phyloP scores from a whole-genome alignment of 2,329 filamentous ascomycete genomes.

The Biscogniauxia marginata region DNA sequence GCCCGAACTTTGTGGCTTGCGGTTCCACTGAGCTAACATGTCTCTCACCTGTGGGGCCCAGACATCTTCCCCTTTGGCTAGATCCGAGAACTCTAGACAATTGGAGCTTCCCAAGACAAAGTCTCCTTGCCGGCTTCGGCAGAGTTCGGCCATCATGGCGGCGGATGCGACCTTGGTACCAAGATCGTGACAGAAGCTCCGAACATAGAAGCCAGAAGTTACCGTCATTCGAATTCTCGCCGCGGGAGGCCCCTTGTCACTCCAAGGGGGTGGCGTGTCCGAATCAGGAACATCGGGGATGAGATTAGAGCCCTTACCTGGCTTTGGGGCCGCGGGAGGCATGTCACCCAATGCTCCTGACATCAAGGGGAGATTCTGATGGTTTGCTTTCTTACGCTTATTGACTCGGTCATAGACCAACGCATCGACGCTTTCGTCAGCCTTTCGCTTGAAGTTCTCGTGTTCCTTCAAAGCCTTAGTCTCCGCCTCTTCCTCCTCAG shows the following conservation, averaged over 20 bases:
- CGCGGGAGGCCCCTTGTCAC: slow-evolving; percentile 67
- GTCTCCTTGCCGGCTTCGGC: slow-evolving; percentile 76
- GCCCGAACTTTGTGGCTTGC: slow-evolving; percentile 8
- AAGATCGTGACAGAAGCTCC: slow-evolving; percentile 89
- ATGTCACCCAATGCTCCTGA: slow-evolving; percentile 55
- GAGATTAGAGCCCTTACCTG: slow-evolving; percentile 51
- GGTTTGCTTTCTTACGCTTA: slow-evolving; percentile 37
- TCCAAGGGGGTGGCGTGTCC: slow-evolving; percentile 55
- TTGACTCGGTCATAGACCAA: slow-evolving; percentile 52
- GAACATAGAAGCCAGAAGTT: slow-evolving; percentile 94
- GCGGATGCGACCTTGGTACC: slow-evolving; percentile 78
- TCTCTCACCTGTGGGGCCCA: slow-evolving; percentile 75
- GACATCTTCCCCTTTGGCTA: slow-evolving; percentile 72
- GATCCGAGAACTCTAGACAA: slow-evolving; percentile 75
- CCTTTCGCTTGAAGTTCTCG: slow-evolving; percentile 57
- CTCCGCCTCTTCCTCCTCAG: slow-evolving; percentile 56
- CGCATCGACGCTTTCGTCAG: slow-evolving; percentile 56
- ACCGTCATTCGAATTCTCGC: slow-evolving; percentile 86
- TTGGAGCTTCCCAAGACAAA: slow-evolving; percentile 70
- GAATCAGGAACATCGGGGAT: slow-evolving; percentile 48
- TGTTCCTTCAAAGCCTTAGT: slow-evolving; percentile 54
- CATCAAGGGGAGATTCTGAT: slow-evolving; percentile 48
- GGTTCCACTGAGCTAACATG: slow-evolving; percentile 46
- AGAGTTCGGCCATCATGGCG: slow-evolving; percentile 81
- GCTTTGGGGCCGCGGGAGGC: slow-evolving; percentile 41